Conservation (phyloP, 2,329 filamentous ascomycete genomes). For the Leptographium procerum region DNA sequence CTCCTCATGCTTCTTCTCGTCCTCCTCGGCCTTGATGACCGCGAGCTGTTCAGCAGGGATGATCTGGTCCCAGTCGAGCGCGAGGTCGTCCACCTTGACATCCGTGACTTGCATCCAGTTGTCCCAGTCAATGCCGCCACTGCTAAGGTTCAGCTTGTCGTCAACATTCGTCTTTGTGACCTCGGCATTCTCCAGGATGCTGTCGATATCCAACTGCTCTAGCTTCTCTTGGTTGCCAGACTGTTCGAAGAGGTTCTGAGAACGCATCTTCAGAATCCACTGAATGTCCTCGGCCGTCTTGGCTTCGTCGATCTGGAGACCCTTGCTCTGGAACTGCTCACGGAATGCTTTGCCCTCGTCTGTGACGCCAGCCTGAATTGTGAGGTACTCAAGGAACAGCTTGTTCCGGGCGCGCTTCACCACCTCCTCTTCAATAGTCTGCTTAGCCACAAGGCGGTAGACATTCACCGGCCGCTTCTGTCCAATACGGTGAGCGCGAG, state of each 20-base stretch:
- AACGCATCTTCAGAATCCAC: conserved; percentile 89
- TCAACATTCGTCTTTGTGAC: conserved; percentile 93
- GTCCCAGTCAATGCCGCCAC: conserved; percentile 73
- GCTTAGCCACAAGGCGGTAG: conserved; percentile 91
- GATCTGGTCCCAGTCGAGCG: conserved; percentile 93
- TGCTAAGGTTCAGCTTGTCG: conserved; percentile 81
- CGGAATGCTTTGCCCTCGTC: conserved; percentile 78
- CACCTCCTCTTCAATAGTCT: conserved; percentile 96
- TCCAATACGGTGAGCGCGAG: conserved; percentile 91
- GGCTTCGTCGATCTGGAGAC: conserved; percentile 63
- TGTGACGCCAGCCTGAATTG: conserved; percentile 91
- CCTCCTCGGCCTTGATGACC: conserved; percentile 79
- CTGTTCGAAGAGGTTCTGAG: conserved; percentile 99
- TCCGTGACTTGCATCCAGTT: conserved; percentile 98
- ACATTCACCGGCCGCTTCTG: conserved; percentile 95
- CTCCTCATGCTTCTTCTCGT: conserved; percentile 69
- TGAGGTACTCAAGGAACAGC: conserved; percentile 91
- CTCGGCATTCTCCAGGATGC: conserved; percentile 92
- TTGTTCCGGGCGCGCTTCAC: conserved; percentile 95
- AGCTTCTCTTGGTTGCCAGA: conserved; percentile 92
- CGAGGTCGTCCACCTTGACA: conserved; percentile 75
- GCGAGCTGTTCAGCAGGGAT: conserved; percentile 90
- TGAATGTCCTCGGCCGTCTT: conserved; percentile 92
- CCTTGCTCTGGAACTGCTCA: conserved; percentile 68
- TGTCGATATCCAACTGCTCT: conserved; percentile 95